Percentiles rank a stretch among this genome's conserved stretches.
Evolutionary conservation across 371 early-diverging fungal genomes (phyloP).

Genomic region (Rhizomucor pusillus): DNA sequence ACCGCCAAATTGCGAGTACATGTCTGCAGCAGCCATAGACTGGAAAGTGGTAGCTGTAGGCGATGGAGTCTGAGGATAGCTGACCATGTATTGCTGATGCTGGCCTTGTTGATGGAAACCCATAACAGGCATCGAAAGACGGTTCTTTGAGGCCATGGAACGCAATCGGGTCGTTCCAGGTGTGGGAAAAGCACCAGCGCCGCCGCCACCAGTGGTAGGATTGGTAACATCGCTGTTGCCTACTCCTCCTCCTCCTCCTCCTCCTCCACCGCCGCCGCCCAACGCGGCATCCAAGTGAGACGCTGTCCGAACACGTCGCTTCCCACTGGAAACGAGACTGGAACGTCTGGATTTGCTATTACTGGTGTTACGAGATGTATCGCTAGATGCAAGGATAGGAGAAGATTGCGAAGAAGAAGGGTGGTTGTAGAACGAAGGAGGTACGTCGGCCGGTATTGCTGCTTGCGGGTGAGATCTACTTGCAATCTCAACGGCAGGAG

Average conservation of each 20-base stretch:
- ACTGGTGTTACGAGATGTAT: background rate
- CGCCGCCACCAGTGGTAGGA: background rate
- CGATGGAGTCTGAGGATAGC: constrained; percentile 13
- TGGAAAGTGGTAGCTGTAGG: constrained; percentile 2
- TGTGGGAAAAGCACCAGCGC: background rate
- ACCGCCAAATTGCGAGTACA: background rate
- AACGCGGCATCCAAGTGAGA: constrained; percentile 4
- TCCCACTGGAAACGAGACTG: background rate
- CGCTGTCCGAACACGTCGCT: constrained; percentile 10
- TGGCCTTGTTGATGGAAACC: constrained; percentile 3
- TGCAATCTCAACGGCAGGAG: constrained; percentile 20
- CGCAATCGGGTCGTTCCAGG: constrained; percentile 3
- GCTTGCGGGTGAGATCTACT: background rate
- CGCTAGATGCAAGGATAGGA: background rate
- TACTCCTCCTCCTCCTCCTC: no score
- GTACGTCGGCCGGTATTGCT: background rate
- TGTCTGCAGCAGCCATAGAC: background rate
- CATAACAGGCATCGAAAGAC: constrained; percentile 29
- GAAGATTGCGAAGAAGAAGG: background rate
- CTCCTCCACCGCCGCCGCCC: no score
- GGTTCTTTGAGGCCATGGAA: constrained; percentile 19
- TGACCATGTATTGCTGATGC: background rate
- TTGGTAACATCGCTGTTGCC: background rate
- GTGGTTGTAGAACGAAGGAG: background rate
- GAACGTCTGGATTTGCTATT: background rate